Evolutionary conservation across 2,329 filamentous ascomycete species (phyloP), one percentile per base, ranked within the genome.

Genomic region (Talaromyces piceae): DNA sequence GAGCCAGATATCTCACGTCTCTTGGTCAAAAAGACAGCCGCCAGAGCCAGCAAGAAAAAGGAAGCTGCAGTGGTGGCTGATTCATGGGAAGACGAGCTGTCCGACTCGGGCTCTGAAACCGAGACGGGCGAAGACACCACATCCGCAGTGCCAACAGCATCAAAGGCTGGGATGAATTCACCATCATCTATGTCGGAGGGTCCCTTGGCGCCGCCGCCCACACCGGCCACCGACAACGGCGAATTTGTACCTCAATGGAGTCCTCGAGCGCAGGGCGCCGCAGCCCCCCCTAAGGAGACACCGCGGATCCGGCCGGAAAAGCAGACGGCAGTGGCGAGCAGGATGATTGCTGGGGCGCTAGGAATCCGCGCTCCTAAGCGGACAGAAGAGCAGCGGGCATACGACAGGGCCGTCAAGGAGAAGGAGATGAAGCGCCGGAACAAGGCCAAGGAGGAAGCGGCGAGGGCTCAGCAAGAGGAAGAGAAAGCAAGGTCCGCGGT

Each of bases 321-420:
- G 76, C 94, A 91, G 56, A 94, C 94, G 55, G 88, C 90, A 0
- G 89, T 95, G 33, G 93, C 93, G 4, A 81, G 87, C 55, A 78
- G 93, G 53, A 78, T 98, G 80, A 97, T 98, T 66, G 90, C 89
- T 0, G 87, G 87, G 3, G 90, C 88, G 0, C 73, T 97, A 58
- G 93, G 93, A 1, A 80, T 96, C 50, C 82, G 84, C 62, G 82
- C 84, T 28, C 88, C 89, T 27, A 86, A 82, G 73, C 80, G 84
- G 67, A 96, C 89, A 1, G 89, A 94, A 56, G 91, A 96, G 71
- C 87, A 95, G 76, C 80, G 78, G 60, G 87, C 88, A 49, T 97
- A 93, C 66, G 91, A 97, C 62, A 81, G 78, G 58, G 85, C 87
- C 1, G 75, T 93, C 54, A 82, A 85, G 61, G 87, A 95, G 70